Evolutionary conservation across 768 basidiomycete species (phyloP).

Genomic region (Pisolithus microcarpus): DNA sequence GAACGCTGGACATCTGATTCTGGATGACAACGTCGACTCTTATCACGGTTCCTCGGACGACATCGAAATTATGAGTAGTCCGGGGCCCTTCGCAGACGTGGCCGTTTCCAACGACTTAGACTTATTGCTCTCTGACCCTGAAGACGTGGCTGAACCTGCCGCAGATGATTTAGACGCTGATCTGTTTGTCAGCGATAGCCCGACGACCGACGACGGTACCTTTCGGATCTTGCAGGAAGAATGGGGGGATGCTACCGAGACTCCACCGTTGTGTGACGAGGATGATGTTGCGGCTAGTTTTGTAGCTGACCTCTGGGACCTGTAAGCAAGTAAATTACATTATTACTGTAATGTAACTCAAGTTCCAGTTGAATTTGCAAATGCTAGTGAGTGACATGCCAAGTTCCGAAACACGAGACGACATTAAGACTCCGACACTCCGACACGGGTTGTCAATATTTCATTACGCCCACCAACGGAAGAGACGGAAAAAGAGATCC

Average conservation of each 20-base stretch:
- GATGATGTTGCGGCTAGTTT: conserved; percentile 1
- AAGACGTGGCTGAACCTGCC: conserved; percentile 3
- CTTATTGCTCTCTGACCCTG: conserved; percentile 12
- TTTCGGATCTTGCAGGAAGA: too few relatives aligned
- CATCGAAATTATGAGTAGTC: conserved; percentile 9
- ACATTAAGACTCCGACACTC: conserved; percentile 22
- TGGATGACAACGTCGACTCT: conserved; percentile 1
- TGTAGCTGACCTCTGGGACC: conserved; percentile 7
- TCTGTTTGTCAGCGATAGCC: not conserved
- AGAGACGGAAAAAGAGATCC: conserved; percentile 7
- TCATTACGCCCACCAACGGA: conserved; percentile 14
- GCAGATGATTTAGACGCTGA: not conserved
- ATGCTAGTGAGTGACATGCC: conserved; percentile 4
- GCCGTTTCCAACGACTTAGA: conserved; percentile 7
- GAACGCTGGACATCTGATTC: conserved; percentile 12
- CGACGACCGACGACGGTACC: too few relatives aligned
- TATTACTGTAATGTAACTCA: not conserved
- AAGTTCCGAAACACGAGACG: conserved; percentile 2
- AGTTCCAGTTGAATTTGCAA: not conserved
- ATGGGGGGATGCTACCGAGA: too few relatives aligned
- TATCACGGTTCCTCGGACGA: conserved; percentile 5
- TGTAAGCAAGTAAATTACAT: not conserved
- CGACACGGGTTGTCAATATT: conserved; percentile 11
- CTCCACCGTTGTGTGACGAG: not conserved
- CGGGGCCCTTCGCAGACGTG: conserved; percentile 1